These are phyloP conservation scores for Crataegus laevigata DNA, from an alignment of 306 rosid species.

Conservation along the genomic window DNA sequence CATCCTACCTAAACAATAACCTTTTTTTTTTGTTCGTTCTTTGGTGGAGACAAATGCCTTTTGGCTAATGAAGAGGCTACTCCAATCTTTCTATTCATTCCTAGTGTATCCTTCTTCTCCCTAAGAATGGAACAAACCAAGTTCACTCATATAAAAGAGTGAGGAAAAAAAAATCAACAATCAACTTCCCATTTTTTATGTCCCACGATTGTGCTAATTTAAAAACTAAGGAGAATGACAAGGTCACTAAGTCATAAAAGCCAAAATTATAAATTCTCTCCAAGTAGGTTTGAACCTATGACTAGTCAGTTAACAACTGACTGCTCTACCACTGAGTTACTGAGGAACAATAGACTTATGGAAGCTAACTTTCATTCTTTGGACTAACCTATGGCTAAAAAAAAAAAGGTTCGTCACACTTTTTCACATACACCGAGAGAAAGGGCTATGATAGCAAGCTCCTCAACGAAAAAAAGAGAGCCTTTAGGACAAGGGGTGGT, in stretches of 20 bases:
- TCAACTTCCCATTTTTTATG: background rate
- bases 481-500: background rate
- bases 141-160: background rate
- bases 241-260: background rate
- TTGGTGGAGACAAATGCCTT: too few relatives aligned
- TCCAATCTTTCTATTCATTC: background rate
- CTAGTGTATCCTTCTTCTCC: background rate
- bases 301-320: too few relatives aligned
- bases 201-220: background rate
- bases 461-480: background rate
- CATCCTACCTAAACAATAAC: too few relatives aligned
- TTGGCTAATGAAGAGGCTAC: background rate
- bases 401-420: background rate
- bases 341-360: too few relatives aligned
- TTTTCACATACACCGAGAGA: background rate
- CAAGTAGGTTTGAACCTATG: too few relatives aligned
- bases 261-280: too few relatives aligned
- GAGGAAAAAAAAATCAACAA: background rate
- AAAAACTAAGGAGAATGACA: background rate
- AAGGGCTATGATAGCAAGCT: background rate
- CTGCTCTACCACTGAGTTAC: too few relatives aligned
- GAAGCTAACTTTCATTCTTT: too few relatives aligned
- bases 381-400: background rate
- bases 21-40: too few relatives aligned
- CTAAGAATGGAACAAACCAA: background rate